Conservation (phyloP, 164 flowering plant genomes). For the Echeveria elegans region DNA sequence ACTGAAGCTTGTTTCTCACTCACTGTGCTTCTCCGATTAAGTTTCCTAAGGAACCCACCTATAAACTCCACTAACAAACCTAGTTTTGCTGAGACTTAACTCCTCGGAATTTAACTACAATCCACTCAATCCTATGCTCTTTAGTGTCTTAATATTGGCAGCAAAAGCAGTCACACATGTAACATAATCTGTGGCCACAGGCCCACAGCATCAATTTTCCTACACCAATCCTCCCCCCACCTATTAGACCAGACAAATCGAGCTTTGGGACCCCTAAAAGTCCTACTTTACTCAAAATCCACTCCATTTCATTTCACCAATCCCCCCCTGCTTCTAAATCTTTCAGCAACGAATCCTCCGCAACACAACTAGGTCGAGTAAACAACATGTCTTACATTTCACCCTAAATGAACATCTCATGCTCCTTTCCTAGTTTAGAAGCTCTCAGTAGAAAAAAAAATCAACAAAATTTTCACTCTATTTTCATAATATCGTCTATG, state of each 20-base stretch:
- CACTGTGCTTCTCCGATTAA: not conserved
- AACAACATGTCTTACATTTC: too few relatives aligned
- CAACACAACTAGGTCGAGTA: too few relatives aligned
- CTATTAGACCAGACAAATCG: not conserved
- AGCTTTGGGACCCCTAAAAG: not conserved
- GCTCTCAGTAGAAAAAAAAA: too few relatives aligned
- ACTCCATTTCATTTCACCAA: conserved; percentile 5
- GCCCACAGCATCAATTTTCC: not conserved
- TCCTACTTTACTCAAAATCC: not conserved
- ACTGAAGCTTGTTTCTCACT: not conserved
- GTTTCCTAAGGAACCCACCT: not conserved
- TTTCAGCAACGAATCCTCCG: not conserved
- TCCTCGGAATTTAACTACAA: not conserved
- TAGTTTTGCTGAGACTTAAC: not conserved
- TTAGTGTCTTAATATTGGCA: not conserved
- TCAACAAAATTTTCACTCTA: too few relatives aligned
- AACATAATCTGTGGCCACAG: not conserved
- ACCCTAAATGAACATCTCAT: too few relatives aligned
- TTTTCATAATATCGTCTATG: too few relatives aligned
- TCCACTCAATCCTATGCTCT: not conserved
- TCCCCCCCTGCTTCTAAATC: too few relatives aligned
- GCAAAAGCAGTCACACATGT: conserved; percentile 5
- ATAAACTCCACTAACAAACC: too few relatives aligned
- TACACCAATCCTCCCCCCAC: not conserved
- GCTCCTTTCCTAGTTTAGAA: too few relatives aligned